phyloP scores from a whole-genome alignment of 352 stramenopile species.

The Pythium aphanidermatum region DNA sequence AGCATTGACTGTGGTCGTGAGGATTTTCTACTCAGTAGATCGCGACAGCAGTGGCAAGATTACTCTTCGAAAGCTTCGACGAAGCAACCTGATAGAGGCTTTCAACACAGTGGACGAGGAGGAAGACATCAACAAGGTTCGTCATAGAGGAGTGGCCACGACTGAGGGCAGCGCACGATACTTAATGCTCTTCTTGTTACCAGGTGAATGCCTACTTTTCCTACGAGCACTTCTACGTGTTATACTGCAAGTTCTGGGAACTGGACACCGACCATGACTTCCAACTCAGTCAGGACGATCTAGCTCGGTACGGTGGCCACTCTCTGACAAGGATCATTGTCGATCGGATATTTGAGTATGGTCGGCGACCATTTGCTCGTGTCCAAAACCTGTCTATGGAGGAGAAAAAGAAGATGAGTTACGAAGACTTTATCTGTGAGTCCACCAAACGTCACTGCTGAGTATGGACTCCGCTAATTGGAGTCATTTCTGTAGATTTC shows the following conservation, averaged over 20 bases:
- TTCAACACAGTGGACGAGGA: conserved; percentile 98
- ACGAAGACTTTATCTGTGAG: conserved; percentile 89
- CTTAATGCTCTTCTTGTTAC: background rate
- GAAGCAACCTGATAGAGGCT: conserved; percentile 92
- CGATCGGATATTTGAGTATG: conserved; percentile 83
- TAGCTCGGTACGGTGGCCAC: conserved; percentile 80
- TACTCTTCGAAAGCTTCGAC: conserved; percentile 91
- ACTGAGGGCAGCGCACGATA: background rate
- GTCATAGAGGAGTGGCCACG: no score
- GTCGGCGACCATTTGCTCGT: conserved; percentile 72
- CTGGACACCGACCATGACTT: conserved; percentile 94
- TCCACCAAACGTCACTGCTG: conserved; percentile 54
- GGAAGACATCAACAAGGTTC: conserved; percentile 99
- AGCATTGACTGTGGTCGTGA: conserved; percentile 94
- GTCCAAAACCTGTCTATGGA: conserved; percentile 66
- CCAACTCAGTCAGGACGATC: conserved; percentile 71
- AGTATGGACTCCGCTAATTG: background rate
- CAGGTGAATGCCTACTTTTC: conserved; percentile 95
- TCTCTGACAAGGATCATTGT: conserved; percentile 83
- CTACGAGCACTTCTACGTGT: conserved; percentile 99
- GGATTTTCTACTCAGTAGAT: conserved; percentile 95
- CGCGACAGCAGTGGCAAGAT: conserved; percentile 93
- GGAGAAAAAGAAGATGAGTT: conserved; percentile 89
- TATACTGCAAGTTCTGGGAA: conserved; percentile 99
- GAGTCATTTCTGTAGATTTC: conserved; percentile 74